Evolutionary conservation across 345 rosid genomes (phyloP), one percentile per base, ranked within the genome.

Genomic region (Lumnitzera racemosa): DNA sequence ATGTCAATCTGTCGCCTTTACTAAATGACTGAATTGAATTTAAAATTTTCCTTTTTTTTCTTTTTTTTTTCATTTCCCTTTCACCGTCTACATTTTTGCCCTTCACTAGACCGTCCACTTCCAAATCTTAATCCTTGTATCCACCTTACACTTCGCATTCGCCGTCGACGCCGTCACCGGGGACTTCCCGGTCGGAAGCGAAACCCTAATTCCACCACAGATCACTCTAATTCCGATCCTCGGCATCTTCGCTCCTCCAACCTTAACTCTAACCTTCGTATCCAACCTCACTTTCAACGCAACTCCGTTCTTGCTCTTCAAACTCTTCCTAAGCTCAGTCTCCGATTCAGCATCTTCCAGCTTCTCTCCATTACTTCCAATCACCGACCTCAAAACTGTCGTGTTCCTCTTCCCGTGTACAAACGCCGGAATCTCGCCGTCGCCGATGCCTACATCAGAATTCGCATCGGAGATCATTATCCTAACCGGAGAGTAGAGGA

Each of bases 121-220:
- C 98, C 96, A 91, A 77, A 91, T 81, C 89, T 85, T 91, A 73
- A 89, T 53, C 66, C 84, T 81, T 56, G 79, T 64, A 61, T 91
- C 95, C 64, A 82, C 95, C 82, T 87, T 82, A 73, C 98, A 91
- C 53, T 79, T 82, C 4, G 75, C 89, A 24, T 76, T 72, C 27
- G 81, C 63, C 8, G 82, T 82, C 36, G 80, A 71, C 15, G 83
- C 96, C 23, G 76, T 57, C 3, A 88, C 66, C 27, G 96, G 70
- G 46, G 62, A 61, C 57, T 83, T 82, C 58, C 98, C 95, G 55
- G 53, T 63, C 2, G 96, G 96, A 62, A 63, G 78, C 12, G 64
- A 55, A 12, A 65, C 80, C 67, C 67, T 83, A 51, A 92, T 78
- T 13, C 96, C 96, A 23, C 73, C 69, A 24, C 98, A 92, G 6